Evolutionary conservation across 495 filamentous ascomycete species (phyloP), one percentile per base, ranked within the genome.

Genomic region (Xanthoparmelia taractica): DNA sequence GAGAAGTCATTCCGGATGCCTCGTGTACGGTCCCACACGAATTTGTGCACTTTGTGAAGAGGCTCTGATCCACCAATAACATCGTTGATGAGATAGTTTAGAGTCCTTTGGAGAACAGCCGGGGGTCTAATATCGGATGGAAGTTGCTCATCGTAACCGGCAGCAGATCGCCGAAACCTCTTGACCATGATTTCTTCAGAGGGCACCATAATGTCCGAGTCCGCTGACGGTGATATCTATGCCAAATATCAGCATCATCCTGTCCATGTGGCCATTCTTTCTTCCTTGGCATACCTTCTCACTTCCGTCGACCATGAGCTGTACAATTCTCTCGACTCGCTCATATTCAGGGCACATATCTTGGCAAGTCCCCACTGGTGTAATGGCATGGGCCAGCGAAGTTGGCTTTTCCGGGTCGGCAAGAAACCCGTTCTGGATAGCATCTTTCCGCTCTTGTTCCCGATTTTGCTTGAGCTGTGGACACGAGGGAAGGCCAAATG

Each of bases 261-360:
- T 43, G 11, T 38, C 2, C 3, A 40, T 23, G 12, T 23, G 40
- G 20, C 2, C 5, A 12, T 23, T 57, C 45, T 4, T 31, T 15
- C 23, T 57, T 45, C 33, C 55, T 25, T 40, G 23, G n/a, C n/a
- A n/a, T 75, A 83, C 84, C 77, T 82, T 84, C 73, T 87, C 84
- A 61, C 76, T 78, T 60, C 77, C 78, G 69, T 87, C 84, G 40
- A 86, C 80, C 77, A 80, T 82, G 62, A 82, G 80, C 66, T 85
- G 80, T 64, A 87, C 84, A 57, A 96, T 92, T 25, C 92, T 84
- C 38, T 87, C 83, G 18, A 92, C 81, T 43, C 87, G 79, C 75
- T 99, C 95, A 69, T 85, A 96, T 66, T 93, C 87, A 0, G 95
- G 90, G 73, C 95, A 99, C 92, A 96, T 97, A 64, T 90, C 86